Percentiles rank a stretch among this genome's conserved stretches.
These are phyloP conservation scores for Botrytis porri DNA, from an alignment of 2,329 filamentous ascomycete species.

Conservation along the genomic window DNA sequence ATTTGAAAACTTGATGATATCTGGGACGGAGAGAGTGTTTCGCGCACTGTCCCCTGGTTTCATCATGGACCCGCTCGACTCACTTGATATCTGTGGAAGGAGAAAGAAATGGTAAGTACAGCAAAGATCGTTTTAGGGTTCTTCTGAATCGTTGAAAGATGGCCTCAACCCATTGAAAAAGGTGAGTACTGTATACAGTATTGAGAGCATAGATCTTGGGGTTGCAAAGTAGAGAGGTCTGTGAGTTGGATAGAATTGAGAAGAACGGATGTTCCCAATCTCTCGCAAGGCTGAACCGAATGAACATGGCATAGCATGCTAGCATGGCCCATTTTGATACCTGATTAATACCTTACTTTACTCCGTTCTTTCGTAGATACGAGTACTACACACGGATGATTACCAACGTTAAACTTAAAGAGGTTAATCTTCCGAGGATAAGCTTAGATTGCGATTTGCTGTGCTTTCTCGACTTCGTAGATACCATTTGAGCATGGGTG, in stretches of 20 bases:
- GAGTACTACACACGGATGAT: background rate
- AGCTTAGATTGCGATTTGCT: background rate
- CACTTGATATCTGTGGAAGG: background rate
- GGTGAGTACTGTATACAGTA: background rate
- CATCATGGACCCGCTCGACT: slow-evolving; percentile 15
- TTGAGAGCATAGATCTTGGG: background rate
- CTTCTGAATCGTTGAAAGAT: background rate
- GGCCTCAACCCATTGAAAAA: background rate
- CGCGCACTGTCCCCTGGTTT: slow-evolving; percentile 18
- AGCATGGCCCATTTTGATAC: background rate
- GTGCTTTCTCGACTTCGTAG: no score
- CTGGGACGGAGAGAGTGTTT: slow-evolving; percentile 17
- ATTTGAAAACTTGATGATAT: slow-evolving; percentile 11
- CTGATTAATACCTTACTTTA: no score
- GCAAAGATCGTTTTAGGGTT: background rate
- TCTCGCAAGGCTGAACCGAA: slow-evolving; percentile 10
- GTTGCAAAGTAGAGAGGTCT: background rate
- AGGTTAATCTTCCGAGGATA: background rate
- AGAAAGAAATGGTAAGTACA: background rate
- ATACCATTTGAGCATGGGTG: background rate
- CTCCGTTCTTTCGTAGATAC: background rate
- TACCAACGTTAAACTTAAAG: background rate
- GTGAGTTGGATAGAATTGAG: background rate
- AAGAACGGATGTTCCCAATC: background rate
- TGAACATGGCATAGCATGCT: background rate